Conservation (phyloP, 192 early-diverging fungal genomes). For the Chytriomyces confervae region DNA sequence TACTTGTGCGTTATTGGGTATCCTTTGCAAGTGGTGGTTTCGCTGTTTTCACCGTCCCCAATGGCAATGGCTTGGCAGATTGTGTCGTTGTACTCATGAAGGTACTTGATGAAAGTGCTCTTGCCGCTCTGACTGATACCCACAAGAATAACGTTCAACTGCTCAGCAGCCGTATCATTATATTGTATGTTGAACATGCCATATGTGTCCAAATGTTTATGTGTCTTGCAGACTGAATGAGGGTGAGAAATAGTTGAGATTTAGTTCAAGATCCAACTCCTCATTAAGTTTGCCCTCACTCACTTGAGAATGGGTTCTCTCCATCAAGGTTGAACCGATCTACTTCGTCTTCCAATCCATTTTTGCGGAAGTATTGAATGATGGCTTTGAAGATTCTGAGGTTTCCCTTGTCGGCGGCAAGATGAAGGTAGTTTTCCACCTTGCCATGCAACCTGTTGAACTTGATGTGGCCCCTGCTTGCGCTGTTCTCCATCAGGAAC, state of each 20-base stretch:
- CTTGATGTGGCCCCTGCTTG: background rate
- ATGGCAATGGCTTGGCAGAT: background rate
- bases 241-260: background rate
- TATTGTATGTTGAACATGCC: too few species aligned
- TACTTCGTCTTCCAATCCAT: background rate
- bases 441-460: background rate
- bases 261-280: background rate
- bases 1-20: background rate
- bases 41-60: background rate
- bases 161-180: too few species aligned
- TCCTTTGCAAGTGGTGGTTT: background rate
- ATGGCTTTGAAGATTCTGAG: background rate
- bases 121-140: slow-evolving; percentile 11
- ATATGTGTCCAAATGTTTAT: too few species aligned
- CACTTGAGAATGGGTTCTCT: background rate
- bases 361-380: background rate
- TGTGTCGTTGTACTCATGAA: slow-evolving; percentile 17
- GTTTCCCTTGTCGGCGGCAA: background rate
- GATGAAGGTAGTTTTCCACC: slow-evolving; percentile 1
- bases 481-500: background rate
- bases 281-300: background rate
- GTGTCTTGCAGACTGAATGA: too few species aligned
- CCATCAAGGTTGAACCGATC: background rate
- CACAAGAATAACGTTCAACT: background rate
- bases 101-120: slow-evolving; percentile 15